Conservation (phyloP, 2,329 filamentous ascomycete genomes). For the Diplodia corticola region DNA sequence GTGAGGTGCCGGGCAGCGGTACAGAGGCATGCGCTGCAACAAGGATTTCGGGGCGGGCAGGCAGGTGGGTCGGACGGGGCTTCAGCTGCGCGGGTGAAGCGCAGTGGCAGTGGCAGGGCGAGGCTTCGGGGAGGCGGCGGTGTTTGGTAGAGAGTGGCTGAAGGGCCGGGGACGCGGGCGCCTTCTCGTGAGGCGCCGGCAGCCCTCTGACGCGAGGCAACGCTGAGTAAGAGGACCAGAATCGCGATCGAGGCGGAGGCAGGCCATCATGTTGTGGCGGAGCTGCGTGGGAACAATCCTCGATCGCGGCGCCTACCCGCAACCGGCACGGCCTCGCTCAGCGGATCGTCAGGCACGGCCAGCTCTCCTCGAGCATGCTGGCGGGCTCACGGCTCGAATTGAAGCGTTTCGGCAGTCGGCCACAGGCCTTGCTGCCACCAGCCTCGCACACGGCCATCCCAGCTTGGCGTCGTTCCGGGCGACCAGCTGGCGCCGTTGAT, state of each 20-base stretch:
- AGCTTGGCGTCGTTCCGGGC: neutral
- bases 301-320: neutral
- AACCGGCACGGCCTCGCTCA: neutral
- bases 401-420: neutral
- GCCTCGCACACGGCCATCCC: neutral
- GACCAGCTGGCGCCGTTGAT: neutral
- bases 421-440: neutral
- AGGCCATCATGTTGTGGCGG: neutral
- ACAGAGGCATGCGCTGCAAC: slow-evolving; percentile 17
- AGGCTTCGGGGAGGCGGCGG: neutral
- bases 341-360: slow-evolving; percentile 5
- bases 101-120: neutral
- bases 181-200: neutral
- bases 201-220: neutral
- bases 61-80: neutral
- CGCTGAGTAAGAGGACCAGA: slow-evolving; percentile 10
- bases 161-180: neutral
- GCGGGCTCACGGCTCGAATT: too few species aligned
- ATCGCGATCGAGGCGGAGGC: slow-evolving; percentile 2
- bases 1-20: slow-evolving; percentile 10
- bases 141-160: slow-evolving; percentile 10
- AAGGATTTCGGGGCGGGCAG: slow-evolving; percentile 16
- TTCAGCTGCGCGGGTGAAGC: neutral
- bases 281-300: neutral
- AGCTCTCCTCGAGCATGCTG: neutral